Percentiles rank a stretch among this genome's conserved stretches.
Conservation (phyloP, 495 filamentous ascomycete genomes). For the Aspergillus asperescens region DNA sequence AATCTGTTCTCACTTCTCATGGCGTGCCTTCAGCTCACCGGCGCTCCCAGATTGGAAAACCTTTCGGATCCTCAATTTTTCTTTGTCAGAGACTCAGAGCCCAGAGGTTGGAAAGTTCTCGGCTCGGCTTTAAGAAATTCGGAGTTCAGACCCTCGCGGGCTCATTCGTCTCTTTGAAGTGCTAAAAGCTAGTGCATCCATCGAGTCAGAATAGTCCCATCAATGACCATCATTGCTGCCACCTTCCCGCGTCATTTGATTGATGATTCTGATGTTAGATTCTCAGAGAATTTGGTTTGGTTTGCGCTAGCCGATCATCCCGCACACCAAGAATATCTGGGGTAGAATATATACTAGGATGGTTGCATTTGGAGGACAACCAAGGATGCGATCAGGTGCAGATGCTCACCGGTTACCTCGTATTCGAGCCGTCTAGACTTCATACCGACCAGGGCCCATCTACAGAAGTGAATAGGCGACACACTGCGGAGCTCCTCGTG, state of each 20-base stretch:
- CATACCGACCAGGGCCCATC: background rate
- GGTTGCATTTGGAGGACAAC: background rate
- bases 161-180: too few relatives aligned
- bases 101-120: too few relatives aligned
- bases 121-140: too few relatives aligned
- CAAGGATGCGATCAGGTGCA: background rate
- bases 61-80: background rate
- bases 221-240: too few relatives aligned
- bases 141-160: too few relatives aligned
- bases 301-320: slow-evolving; percentile 10
- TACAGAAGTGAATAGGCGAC: background rate
- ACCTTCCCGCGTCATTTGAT: background rate
- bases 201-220: too few relatives aligned
- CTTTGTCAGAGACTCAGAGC: background rate
- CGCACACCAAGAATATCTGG: slow-evolving; percentile 11
- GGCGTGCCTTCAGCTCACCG: background rate
- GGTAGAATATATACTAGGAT: slow-evolving; percentile 1
- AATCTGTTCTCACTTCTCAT: background rate
- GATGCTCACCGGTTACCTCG: background rate
- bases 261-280: background rate
- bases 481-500: slow-evolving; percentile 4
- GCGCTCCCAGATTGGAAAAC: too few relatives aligned
- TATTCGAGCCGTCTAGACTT: slow-evolving; percentile 7
- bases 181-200: background rate
- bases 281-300: background rate